Conservation (phyloP, 2,329 filamentous ascomycete species). For the Exophiala oligosperma region DNA sequence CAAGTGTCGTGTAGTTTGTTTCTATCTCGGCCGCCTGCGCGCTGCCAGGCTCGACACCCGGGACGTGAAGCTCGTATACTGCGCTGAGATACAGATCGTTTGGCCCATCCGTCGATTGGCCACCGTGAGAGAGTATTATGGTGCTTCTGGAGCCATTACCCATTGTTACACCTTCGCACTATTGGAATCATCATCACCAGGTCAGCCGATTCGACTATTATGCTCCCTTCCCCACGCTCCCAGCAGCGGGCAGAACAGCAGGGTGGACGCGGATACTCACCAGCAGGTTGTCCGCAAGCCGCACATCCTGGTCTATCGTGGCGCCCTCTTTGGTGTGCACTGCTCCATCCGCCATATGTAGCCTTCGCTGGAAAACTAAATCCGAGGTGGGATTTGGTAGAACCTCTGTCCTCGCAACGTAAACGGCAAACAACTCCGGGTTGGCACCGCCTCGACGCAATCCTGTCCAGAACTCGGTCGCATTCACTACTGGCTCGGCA, state of each 20-base stretch:
- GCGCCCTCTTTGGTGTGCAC: conserved; percentile 2
- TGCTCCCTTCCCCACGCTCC: too few species aligned
- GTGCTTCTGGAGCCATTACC: background rate
- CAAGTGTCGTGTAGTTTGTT: background rate
- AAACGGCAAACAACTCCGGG: conserved; percentile 1
- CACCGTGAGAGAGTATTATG: conserved; percentile 1
- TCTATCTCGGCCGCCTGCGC: background rate
- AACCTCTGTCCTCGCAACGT: background rate
- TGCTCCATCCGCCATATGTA: background rate
- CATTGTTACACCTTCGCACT: background rate
- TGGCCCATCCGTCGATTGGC: background rate
- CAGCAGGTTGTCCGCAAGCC: background rate
- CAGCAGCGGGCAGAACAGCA: too few species aligned
- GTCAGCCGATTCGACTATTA: too few species aligned
- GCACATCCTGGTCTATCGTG: background rate
- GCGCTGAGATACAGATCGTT: conserved; percentile 1
- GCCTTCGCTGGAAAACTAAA: background rate
- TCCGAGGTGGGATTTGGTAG: background rate
- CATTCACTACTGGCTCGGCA: background rate
- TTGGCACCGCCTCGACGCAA: background rate
- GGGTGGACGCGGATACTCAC: background rate
- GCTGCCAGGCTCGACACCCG: background rate
- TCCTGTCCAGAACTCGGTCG: conserved; percentile 2
- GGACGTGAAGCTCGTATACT: conserved; percentile 1
- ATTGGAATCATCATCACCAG: background rate